Conservation (phyloP, 805 yeast genomes). For the Barnettozyma pratensis region DNA sequence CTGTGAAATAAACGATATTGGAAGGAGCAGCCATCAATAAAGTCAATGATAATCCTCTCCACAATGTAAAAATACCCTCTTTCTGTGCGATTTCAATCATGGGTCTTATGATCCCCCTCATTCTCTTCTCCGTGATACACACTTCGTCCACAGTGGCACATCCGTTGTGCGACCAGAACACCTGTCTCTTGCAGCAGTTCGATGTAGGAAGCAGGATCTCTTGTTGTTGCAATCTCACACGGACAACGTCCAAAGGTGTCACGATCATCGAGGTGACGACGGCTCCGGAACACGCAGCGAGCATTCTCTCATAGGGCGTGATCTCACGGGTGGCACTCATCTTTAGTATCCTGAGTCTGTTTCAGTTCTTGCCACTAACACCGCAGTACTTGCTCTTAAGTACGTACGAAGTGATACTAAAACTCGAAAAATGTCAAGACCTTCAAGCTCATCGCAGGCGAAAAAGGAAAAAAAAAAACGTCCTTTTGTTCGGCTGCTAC, state of each 20-base stretch:
- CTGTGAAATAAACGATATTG: slow-evolving; percentile 89
- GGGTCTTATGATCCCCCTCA: slow-evolving; percentile 74
- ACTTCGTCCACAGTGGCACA: slow-evolving; percentile 17
- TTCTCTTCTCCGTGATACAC: slow-evolving; percentile 28
- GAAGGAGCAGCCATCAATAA: slow-evolving; percentile 88
- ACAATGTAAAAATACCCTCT: slow-evolving; percentile 76
- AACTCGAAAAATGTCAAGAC: too few relatives aligned
- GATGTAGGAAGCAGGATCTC: slow-evolving; percentile 48
- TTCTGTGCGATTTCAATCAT: slow-evolving; percentile 54
- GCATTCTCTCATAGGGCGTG: slow-evolving; percentile 57
- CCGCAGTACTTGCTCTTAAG: too few relatives aligned
- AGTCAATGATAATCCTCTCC: slow-evolving; percentile 86
- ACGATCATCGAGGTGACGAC: slow-evolving; percentile 65
- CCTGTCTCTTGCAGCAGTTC: slow-evolving; percentile 33
- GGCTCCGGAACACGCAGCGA: slow-evolving; percentile 76
- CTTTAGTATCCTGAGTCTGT: too few relatives aligned
- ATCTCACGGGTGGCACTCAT: slow-evolving; percentile 25
- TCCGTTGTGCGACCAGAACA: slow-evolving; percentile 29
- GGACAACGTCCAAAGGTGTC: slow-evolving; percentile 78
- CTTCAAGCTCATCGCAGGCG: too few relatives aligned
- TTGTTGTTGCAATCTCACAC: slow-evolving; percentile 76
- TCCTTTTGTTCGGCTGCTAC: too few relatives aligned
- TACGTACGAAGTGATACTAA: too few relatives aligned
- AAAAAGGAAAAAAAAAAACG: too few relatives aligned
- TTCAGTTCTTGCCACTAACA: too few relatives aligned